phyloP scores from a whole-genome alignment of 768 basidiomycete genomes.

The Auricularia heimuer region DNA sequence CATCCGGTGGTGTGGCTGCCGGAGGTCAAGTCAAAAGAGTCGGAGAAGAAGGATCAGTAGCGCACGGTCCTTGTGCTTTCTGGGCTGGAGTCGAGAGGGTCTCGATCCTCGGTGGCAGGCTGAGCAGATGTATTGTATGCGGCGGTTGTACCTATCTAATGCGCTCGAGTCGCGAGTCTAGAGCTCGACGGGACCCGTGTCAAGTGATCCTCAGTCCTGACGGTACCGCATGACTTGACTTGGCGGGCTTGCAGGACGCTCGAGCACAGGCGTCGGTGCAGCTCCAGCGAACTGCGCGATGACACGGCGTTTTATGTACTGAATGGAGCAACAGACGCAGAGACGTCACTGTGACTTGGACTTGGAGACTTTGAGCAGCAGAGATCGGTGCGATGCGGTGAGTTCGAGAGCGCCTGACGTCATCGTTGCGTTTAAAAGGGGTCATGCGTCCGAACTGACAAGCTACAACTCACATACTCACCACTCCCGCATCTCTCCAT shows the following conservation, averaged over 20 bases:
- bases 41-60: neutral
- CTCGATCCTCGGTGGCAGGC: too few species aligned
- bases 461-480: neutral
- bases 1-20: neutral
- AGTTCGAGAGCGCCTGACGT: neutral
- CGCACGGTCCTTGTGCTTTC: neutral
- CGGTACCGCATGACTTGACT: too few species aligned
- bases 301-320: too few species aligned
- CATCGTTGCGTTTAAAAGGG: neutral
- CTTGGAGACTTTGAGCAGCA: neutral
- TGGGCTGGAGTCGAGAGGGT: neutral
- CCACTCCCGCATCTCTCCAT: constrained; percentile 4
- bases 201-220: too few species aligned
- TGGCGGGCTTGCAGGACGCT: too few species aligned
- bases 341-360: neutral
- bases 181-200: too few species aligned
- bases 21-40: neutral
- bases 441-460: neutral
- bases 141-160: too few species aligned
- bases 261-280: too few species aligned
- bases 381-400: neutral
- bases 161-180: too few species aligned
- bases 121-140: too few species aligned
- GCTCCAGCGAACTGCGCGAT: too few species aligned
- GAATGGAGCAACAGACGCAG: too few species aligned